Percentiles rank a stretch among this genome's conserved stretches.
These are phyloP conservation scores for Tritrichomonas musculus DNA, from an alignment of 208 protist genomes.

Conservation along the genomic window DNA sequence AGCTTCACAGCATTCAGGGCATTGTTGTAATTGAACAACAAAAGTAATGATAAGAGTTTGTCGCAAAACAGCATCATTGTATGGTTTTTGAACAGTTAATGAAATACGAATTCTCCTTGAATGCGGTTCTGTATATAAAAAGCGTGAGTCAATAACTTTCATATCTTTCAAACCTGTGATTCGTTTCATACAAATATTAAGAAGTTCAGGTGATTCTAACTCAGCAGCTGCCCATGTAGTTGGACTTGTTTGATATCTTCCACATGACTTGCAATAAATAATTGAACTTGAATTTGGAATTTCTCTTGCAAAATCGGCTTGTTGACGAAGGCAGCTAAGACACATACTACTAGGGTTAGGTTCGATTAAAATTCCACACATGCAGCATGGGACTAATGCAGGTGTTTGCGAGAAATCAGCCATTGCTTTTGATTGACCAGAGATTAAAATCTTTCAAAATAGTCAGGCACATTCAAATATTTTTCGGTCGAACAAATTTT, in stretches of 20 bases:
- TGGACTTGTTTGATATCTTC: slow-evolving; percentile 18
- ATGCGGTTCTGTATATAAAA: slow-evolving; percentile 29
- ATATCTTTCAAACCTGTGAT: background rate
- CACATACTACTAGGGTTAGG: slow-evolving; percentile 30
- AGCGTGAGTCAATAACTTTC: background rate
- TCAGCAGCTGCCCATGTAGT: background rate
- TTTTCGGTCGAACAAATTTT: too few species aligned
- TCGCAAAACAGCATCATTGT: background rate
- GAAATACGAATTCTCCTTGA: background rate
- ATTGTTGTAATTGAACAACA: background rate
- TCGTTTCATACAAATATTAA: background rate
- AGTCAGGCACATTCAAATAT: too few species aligned
- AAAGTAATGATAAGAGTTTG: slow-evolving; percentile 7
- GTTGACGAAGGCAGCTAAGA: background rate
- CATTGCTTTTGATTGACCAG: background rate
- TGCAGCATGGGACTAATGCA: background rate
- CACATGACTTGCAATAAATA: background rate
- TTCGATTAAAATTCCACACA: background rate
- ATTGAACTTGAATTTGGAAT: slow-evolving; percentile 13
- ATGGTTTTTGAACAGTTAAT: slow-evolving; percentile 11
- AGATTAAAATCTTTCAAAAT: too few species aligned
- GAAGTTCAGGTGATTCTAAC: background rate
- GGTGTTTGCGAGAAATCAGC: background rate
- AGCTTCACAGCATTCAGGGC: background rate
- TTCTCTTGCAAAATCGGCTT: slow-evolving; percentile 4